Evolutionary conservation across 371 early-diverging fungal species (phyloP).

Genomic region (Lichtheimia hyalospora): DNA sequence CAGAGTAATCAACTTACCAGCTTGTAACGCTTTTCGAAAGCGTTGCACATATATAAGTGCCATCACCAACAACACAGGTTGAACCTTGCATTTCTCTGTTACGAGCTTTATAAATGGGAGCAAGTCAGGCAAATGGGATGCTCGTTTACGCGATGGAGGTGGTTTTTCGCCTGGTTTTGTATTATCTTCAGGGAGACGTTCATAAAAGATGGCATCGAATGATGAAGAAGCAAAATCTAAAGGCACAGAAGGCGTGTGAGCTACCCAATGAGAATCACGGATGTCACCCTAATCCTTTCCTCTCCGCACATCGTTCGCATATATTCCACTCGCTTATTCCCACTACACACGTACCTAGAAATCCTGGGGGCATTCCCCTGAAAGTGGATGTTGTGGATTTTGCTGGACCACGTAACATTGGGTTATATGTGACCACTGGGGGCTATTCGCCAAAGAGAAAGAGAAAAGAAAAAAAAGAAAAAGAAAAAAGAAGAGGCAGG

Average conservation of each 20-base stretch:
- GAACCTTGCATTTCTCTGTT: slow-evolving; percentile 45
- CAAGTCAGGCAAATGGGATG: slow-evolving; percentile 39
- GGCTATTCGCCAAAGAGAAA: not conserved
- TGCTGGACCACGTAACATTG: not conserved
- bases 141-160: slow-evolving; percentile 17
- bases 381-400: not conserved
- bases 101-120: slow-evolving; percentile 46
- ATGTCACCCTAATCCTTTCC: too few species aligned
- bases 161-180: not conserved
- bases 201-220: slow-evolving; percentile 48
- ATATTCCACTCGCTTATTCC: not conserved
- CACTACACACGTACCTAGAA: too few species aligned
- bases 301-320: not conserved
- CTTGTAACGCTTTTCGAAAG: slow-evolving; percentile 37
- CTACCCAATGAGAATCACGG: not conserved
- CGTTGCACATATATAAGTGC: slow-evolving; percentile 51
- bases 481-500: not conserved
- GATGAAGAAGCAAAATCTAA: slow-evolving; percentile 49
- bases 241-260: not conserved
- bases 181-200: not conserved
- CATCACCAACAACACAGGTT: slow-evolving; percentile 41
- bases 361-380: not conserved
- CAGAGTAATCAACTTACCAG: slow-evolving; percentile 19
- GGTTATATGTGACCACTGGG: not conserved
- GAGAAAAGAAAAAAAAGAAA: not conserved